A percentile compares a stretch with the other conserved stretches of the same genome.
These are phyloP conservation scores for Plasmodium malariae DNA, from an alignment of 169 alveolate species.

Conservation along the genomic window DNA sequence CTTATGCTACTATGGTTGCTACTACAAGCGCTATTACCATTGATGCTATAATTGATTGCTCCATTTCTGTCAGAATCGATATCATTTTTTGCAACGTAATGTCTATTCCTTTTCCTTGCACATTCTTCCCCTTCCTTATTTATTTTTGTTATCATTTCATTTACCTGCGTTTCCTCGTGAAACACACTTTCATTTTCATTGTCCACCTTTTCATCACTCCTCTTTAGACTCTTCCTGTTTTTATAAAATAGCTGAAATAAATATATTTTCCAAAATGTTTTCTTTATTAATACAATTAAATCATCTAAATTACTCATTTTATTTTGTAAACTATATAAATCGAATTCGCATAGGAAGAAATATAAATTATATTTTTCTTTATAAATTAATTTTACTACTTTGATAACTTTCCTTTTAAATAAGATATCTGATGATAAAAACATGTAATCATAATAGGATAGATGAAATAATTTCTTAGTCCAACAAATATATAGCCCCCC, in stretches of 20 bases:
- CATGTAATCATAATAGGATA: constrained; percentile 66
- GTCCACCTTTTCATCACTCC: neutral
- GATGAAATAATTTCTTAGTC: constrained; percentile 52
- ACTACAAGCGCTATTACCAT: neutral
- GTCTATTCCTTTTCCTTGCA: neutral
- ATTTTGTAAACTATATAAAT: constrained; percentile 47
- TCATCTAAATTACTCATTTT: constrained; percentile 67
- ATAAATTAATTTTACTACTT: constrained; percentile 62
- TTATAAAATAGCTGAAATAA: constrained; percentile 46
- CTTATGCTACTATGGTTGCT: neutral
- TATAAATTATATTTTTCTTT: constrained; percentile 54
- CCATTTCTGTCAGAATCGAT: neutral
- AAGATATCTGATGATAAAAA: constrained; percentile 69
- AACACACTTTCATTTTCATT: neutral
- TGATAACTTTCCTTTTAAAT: constrained; percentile 67
- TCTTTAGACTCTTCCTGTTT: constrained; percentile 24
- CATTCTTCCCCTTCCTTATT: neutral
- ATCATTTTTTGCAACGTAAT: neutral
- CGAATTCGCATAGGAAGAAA: constrained; percentile 63
- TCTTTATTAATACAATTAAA: constrained; percentile 40
- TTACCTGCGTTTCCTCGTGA: neutral
- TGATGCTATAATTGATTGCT: neutral
- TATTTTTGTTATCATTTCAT: constrained; percentile 33
- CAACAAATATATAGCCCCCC: constrained; percentile 75
- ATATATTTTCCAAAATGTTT: constrained; percentile 67